Percentiles rank a stretch among this genome's conserved stretches.
These are phyloP conservation scores for Ceratobasidium sp. DNA, from an alignment of 1,284 basidiomycete species.

Conservation along the genomic window DNA sequence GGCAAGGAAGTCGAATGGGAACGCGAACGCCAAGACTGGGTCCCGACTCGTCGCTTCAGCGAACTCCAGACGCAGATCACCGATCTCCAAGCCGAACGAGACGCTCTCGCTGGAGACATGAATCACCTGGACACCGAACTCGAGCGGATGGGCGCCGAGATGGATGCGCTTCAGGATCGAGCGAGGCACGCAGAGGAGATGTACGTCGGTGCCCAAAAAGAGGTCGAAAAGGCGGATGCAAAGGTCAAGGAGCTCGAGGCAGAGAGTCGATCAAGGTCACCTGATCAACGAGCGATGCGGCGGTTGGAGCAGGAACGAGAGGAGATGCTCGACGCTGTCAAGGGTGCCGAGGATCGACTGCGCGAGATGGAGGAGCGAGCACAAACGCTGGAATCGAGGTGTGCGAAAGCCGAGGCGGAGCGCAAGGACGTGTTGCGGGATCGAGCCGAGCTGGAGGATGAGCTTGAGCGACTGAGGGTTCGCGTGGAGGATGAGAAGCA, in stretches of 20 bases:
- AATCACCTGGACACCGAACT: conserved; percentile 12
- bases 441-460: conserved; percentile 33
- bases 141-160: conserved; percentile 14
- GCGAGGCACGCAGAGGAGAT: conserved; percentile 33
- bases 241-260: neutral
- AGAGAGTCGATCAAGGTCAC: neutral
- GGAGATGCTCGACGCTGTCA: conserved; percentile 16
- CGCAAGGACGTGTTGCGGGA: conserved; percentile 8
- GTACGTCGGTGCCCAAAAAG: conserved; percentile 21
- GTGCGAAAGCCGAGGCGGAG: conserved; percentile 17
- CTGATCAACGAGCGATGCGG: neutral
- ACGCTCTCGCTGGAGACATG: neutral
- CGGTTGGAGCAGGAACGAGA: conserved; percentile 1
- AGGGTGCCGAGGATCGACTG: conserved; percentile 4
- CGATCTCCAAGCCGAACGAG: neutral
- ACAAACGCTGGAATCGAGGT: conserved; percentile 9
- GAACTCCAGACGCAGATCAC: neutral
- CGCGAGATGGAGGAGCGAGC: conserved; percentile 15
- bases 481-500: conserved; percentile 23
- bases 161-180: conserved; percentile 25
- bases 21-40: conserved; percentile 20
- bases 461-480: conserved; percentile 27
- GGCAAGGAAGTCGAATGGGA: no score
- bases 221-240: neutral
- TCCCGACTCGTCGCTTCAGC: neutral